Conservation (phyloP, 2,329 filamentous ascomycete species). For the Conoideocrella luteorostrata region DNA sequence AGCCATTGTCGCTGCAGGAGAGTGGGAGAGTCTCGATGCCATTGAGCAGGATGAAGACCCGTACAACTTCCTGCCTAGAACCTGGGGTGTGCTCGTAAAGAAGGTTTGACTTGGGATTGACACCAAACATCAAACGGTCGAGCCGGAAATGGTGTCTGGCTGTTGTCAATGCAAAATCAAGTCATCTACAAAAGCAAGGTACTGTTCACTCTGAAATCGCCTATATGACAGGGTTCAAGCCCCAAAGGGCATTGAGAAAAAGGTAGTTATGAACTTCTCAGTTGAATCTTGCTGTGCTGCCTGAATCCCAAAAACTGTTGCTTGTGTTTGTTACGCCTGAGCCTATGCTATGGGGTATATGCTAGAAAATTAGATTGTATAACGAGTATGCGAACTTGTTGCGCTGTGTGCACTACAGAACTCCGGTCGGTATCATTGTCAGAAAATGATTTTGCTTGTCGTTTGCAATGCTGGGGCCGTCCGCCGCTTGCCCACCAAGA, state of each 20-base stretch:
- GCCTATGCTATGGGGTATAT: conserved; percentile 30
- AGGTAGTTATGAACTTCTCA: not conserved
- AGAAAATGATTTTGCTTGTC: too few relatives aligned
- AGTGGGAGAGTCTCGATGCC: conserved; percentile 25
- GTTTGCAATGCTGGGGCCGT: too few relatives aligned
- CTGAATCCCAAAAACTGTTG: not conserved
- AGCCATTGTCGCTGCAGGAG: conserved; percentile 20
- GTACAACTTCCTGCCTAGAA: conserved; percentile 21
- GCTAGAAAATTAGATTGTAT: conserved; percentile 23
- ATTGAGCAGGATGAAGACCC: conserved; percentile 21
- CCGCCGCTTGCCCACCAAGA: not conserved
- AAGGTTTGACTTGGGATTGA: not conserved
- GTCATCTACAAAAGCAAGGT: too few relatives aligned
- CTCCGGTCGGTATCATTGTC: too few relatives aligned
- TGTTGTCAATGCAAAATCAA: too few relatives aligned
- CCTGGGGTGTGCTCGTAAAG: conserved; percentile 25
- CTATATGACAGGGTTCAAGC: too few relatives aligned
- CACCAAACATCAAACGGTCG: too few relatives aligned
- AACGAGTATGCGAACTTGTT: conserved; percentile 6
- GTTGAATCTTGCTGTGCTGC: not conserved
- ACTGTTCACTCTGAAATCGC: too few relatives aligned
- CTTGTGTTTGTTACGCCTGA: conserved; percentile 18
- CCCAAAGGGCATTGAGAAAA: not conserved
- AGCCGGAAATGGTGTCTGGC: too few relatives aligned
- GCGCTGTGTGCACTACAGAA: too few relatives aligned